A percentile compares a stretch with the other conserved stretches of the same genome.
Evolutionary conservation across 352 stramenopile genomes (phyloP).

Genomic region (Phytophthora sp.): DNA sequence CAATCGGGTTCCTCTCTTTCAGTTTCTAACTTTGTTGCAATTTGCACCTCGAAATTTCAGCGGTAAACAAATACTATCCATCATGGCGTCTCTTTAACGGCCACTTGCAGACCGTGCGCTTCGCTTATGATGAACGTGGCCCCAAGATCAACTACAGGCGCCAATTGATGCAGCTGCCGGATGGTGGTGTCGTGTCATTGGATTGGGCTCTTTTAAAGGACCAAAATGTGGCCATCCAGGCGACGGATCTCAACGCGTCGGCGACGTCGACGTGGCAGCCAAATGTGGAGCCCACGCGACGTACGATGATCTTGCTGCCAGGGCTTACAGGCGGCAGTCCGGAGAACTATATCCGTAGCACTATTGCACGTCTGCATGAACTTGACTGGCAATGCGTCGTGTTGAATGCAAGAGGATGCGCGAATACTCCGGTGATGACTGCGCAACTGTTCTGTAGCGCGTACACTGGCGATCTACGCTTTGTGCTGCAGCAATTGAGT

Average conservation of each 20-base stretch:
- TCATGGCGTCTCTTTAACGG: constrained; percentile 66
- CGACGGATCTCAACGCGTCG: constrained; percentile 13
- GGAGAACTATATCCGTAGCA: constrained; percentile 78
- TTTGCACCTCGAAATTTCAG: constrained; percentile 27
- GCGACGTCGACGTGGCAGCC: constrained; percentile 32
- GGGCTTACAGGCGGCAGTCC: constrained; percentile 70
- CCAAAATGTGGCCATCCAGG: constrained; percentile 7
- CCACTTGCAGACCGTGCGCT: constrained; percentile 65
- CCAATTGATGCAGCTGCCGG: constrained; percentile 63
- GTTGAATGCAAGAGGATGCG: constrained; percentile 76
- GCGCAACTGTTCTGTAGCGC: constrained; percentile 69
- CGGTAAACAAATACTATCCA: constrained; percentile 59
- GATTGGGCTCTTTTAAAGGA: constrained; percentile 64
- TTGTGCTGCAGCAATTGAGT: constrained; percentile 49
- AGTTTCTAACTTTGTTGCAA: constrained; percentile 17
- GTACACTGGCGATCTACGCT: constrained; percentile 74
- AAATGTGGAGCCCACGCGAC: constrained; percentile 38
- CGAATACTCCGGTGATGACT: constrained; percentile 60
- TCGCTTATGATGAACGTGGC: constrained; percentile 43
- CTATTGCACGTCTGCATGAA: constrained; percentile 50
- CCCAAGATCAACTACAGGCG: constrained; percentile 60
- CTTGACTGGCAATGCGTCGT: constrained; percentile 76
- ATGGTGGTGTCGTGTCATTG: constrained; percentile 70
- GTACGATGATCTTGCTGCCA: constrained; percentile 66
- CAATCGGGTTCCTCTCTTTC: too few species aligned